phyloP scores from a whole-genome alignment of 1,139 yeast genomes.

The Saccharomyces hybrid region DNA sequence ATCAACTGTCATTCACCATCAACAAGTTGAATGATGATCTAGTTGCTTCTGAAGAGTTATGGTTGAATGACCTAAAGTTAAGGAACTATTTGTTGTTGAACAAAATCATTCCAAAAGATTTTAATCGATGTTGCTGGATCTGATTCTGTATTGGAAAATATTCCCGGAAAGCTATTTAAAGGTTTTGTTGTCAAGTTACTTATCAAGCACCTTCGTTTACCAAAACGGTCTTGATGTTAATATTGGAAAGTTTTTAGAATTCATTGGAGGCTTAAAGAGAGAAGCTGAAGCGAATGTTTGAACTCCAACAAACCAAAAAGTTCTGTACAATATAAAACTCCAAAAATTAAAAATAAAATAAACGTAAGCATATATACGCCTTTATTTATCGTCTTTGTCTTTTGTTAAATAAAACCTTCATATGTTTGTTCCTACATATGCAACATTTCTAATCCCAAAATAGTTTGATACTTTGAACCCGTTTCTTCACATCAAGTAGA shows the following conservation, averaged over 20 bases:
- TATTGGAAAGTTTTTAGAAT: conserved; percentile 32
- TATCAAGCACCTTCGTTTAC: conserved; percentile 86
- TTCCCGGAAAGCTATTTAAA: conserved; percentile 84
- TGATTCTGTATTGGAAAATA: conserved; percentile 60
- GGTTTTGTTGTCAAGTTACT: conserved; percentile 83
- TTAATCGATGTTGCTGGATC: conserved; percentile 71
- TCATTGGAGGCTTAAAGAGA: conserved; percentile 30
- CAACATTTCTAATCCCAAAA: too few relatives aligned
- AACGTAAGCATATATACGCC: neutral
- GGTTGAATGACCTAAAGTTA: conserved; percentile 73
- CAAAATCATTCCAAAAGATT: conserved; percentile 72
- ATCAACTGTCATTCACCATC: conserved; percentile 76
- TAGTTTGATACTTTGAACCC: too few relatives aligned
- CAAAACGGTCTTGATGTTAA: conserved; percentile 62
- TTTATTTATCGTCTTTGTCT: neutral
- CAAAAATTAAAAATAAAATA: neutral
- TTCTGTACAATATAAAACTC: neutral
- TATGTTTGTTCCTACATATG: neutral
- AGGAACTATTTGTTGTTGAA: conserved; percentile 63
- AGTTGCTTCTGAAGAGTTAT: conserved; percentile 70
- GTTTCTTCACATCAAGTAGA: too few relatives aligned
- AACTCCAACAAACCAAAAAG: neutral
- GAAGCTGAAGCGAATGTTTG: conserved; percentile 15
- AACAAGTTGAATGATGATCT: conserved; percentile 86
- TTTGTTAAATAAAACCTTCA: neutral